phyloP scores from a whole-genome alignment of 2,329 filamentous ascomycete genomes.

The Magnaporthales sp. region DNA sequence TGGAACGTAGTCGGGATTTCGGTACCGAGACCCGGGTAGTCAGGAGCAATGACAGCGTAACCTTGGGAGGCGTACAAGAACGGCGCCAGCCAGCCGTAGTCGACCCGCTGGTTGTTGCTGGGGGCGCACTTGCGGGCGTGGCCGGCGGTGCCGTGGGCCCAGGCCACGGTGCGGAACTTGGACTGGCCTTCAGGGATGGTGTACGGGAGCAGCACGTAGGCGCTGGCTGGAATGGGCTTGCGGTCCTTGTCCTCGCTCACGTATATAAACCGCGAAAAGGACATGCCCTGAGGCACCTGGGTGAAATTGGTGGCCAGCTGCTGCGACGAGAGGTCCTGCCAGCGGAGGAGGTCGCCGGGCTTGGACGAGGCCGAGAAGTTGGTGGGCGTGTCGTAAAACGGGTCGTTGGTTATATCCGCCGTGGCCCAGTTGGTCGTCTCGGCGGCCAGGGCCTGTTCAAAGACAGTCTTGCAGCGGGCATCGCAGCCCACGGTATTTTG shows the following conservation, averaged over 20 bases:
- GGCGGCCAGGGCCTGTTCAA: neutral
- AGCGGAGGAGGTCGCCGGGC: constrained; percentile 12
- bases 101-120: constrained; percentile 14
- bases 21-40: constrained; percentile 8
- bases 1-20: constrained; percentile 13
- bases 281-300: constrained; percentile 9
- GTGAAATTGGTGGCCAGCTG: constrained; percentile 9
- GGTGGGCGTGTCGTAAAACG: neutral
- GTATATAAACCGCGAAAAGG: constrained; percentile 11
- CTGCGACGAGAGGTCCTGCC: constrained; percentile 10
- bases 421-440: constrained; percentile 1
- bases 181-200: neutral
- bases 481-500: neutral
- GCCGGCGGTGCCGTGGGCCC: constrained; percentile 18
- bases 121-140: constrained; percentile 13
- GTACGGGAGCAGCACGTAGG: constrained; percentile 10
- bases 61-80: constrained; percentile 12
- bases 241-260: constrained; percentile 12
- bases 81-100: constrained; percentile 15
- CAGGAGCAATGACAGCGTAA: constrained; percentile 7
- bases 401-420: neutral
- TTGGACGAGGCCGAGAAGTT: neutral
- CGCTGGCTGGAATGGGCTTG: constrained; percentile 10
- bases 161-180: constrained; percentile 12
- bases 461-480: neutral